phyloP scores from a whole-genome alignment of 78 protist genomes.

The Bigelowiella natans region DNA sequence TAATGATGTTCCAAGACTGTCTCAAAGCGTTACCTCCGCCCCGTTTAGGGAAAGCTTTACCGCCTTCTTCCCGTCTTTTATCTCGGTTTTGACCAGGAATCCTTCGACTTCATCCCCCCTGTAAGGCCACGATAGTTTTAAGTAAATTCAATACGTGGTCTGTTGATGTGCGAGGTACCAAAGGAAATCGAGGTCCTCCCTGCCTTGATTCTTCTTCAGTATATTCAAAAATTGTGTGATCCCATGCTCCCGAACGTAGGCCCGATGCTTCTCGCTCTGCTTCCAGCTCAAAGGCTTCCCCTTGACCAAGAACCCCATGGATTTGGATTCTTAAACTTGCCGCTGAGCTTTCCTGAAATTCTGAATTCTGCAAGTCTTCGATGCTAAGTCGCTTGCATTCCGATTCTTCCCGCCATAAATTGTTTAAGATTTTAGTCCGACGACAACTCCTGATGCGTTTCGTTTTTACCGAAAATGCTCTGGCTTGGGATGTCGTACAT shows the following conservation, averaged over 20 bases:
- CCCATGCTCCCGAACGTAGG: background rate
- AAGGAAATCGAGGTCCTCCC: background rate
- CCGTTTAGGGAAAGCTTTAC: background rate
- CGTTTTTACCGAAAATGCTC: too few species aligned
- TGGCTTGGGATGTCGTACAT: too few species aligned
- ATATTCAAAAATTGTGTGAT: background rate
- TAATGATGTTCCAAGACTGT: too few species aligned
- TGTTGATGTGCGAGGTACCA: background rate
- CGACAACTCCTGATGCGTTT: too few species aligned
- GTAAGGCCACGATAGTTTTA: background rate
- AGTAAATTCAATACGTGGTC: background rate
- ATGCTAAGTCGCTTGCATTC: too few species aligned
- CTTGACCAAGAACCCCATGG: background rate
- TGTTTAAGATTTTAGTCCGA: too few species aligned
- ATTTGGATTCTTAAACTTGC: too few species aligned
- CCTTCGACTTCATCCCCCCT: background rate
- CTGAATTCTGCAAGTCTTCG: too few species aligned
- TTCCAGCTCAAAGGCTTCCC: slow-evolving; percentile 1
- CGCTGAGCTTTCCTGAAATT: too few species aligned
- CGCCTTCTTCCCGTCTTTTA: background rate
- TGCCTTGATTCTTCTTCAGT: background rate
- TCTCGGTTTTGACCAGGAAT: background rate
- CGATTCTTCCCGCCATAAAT: too few species aligned
- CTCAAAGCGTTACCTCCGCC: background rate
- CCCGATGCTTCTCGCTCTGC: background rate